Base-by-base conservation (phyloP, 495 filamentous ascomycete genomes). In the Neurospora sp. region DNA sequence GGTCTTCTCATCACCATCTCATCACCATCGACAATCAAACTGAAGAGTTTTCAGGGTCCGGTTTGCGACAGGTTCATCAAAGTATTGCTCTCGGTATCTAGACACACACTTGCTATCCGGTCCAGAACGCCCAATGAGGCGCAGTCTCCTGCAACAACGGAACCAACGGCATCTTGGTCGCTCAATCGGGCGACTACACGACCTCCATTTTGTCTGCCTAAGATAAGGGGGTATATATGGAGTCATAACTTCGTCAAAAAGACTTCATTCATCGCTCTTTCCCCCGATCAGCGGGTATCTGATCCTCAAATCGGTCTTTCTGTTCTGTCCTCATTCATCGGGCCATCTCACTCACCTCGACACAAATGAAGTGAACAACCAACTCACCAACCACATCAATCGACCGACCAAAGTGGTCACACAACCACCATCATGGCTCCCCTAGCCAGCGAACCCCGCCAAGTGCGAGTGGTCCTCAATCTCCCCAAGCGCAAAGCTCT, bases 401-500 rank as follows among this genome's bases (percentile, higher is more conserved):
- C 8, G 0, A 9, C 5, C 70, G 3, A 14, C 70, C 23, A 39
- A 31, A 18, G 10, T 46, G 20, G 20, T 31, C 23, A 72, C 38
- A 40, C 46, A 4, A 16, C 23, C 23, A 54, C 40, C 27, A 71
- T 27, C 39, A 86, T 86, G 84, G 84, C 84, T 66, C 85, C 84
- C 44, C 80, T 84, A 35, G 83, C 79, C 39, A 81, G 40, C 39
- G 85, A 86, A 42, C 85, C 85, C 18, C 79, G 83, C 69, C 83
- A 83, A 40, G 70, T 86, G 37, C 82, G 84, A n/a, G 75, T 84
- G 9, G 80, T 83, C 10, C 76, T 86, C n/a, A 83, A 85, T 70
- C 79, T 77, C 70, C 79, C 82, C 35, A 80, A 79, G 39, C 83
- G 85, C 74, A 82, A 79, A 72, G 82, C 79, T 4, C 80, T 85